phyloP scores from a whole-genome alignment of 768 basidiomycete genomes.

The Leccinum rimulosum region DNA sequence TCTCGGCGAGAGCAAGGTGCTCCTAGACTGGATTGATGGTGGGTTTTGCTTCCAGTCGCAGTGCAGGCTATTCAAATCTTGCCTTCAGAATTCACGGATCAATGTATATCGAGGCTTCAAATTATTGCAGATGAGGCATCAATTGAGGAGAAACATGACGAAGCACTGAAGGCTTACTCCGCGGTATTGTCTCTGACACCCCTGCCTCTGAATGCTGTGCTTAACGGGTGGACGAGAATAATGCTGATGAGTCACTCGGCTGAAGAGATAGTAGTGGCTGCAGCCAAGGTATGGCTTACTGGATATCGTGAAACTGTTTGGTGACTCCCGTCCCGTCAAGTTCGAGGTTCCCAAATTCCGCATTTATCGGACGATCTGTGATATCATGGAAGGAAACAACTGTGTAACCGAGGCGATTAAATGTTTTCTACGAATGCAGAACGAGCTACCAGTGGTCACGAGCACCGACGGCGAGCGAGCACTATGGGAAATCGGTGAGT shows the following conservation, averaged over 20 bases:
- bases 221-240: background rate
- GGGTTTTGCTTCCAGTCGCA: background rate
- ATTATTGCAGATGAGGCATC: background rate
- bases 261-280: background rate
- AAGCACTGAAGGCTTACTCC: background rate
- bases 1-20: background rate
- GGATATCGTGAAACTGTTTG: background rate
- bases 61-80: background rate
- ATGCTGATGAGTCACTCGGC: background rate
- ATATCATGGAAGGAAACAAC: background rate
- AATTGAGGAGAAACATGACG: background rate
- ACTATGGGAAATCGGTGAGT: background rate
- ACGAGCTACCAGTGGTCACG: background rate
- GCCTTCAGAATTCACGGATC: background rate
- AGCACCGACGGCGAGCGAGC: background rate
- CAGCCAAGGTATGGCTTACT: background rate
- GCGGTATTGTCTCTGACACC: background rate
- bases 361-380: background rate
- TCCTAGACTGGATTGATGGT: background rate
- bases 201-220: background rate
- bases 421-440: background rate
- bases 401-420: background rate
- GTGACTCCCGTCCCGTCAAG: background rate
- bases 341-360: background rate
- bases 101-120: background rate